Evolutionary conservation across 257 asterid species (phyloP).

Genomic region (Datura wrightii): DNA sequence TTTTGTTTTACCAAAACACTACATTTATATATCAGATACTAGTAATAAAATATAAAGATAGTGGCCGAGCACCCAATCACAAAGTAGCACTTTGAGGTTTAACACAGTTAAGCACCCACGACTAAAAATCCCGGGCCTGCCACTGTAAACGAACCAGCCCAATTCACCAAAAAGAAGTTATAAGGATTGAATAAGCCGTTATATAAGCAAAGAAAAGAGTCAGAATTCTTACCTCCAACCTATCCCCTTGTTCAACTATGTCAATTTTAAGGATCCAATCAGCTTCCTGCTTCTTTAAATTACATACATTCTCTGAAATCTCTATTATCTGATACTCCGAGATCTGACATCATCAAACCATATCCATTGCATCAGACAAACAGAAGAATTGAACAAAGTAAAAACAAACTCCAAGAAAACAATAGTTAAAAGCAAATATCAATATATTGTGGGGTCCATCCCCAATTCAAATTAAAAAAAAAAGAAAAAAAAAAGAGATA

Average conservation of each 20-base stretch:
- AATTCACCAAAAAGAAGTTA: not conserved
- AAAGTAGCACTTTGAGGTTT: constrained; percentile 17
- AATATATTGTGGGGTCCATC: not conserved
- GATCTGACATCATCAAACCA: constrained; percentile 54
- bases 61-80: not conserved
- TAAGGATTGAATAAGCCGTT: not conserved
- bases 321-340: constrained; percentile 88
- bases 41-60: not conserved
- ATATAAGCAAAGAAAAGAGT: not conserved
- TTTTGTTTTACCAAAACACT: not conserved
- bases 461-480: not conserved
- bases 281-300: constrained; percentile 93
- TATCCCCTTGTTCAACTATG: constrained; percentile 83
- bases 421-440: not conserved
- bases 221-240: constrained; percentile 65
- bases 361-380: constrained; percentile 18
- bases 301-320: constrained; percentile 91
- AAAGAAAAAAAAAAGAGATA: too few species aligned
- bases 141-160: not conserved
- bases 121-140: not conserved
- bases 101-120: not conserved
- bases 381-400: not conserved
- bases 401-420: constrained; percentile 5
- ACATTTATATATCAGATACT: not conserved
- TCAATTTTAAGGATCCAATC: constrained; percentile 99